Evolutionary conservation across 441 rosid species (phyloP).

Genomic region (Mallotus repandus): DNA sequence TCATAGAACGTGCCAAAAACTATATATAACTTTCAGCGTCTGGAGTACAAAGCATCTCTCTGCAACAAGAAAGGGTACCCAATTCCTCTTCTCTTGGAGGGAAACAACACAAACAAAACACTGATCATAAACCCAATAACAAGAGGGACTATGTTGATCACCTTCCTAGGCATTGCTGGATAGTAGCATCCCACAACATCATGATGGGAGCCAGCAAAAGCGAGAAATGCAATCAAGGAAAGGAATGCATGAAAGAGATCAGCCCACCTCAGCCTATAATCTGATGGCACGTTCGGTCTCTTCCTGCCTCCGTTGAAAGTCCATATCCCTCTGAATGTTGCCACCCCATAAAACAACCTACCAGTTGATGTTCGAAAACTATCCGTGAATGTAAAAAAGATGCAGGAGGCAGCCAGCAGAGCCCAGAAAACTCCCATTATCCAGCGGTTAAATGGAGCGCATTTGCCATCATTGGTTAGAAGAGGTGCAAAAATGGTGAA

Average conservation of each 20-base stretch:
- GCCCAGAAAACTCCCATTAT: constrained; percentile 36
- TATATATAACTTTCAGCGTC: constrained; percentile 15
- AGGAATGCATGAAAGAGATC: constrained; percentile 44
- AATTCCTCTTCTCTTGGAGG: constrained; percentile 47
- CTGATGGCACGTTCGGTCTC: constrained; percentile 36
- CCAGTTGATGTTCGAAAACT: constrained; percentile 45
- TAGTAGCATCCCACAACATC: constrained; percentile 44
- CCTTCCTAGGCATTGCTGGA: constrained; percentile 41
- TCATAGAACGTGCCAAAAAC: not conserved
- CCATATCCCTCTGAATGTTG: constrained; percentile 45
- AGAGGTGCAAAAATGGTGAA: constrained; percentile 54
- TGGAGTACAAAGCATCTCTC: constrained; percentile 31
- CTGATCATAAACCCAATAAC: constrained; percentile 37
- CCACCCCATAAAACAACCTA: constrained; percentile 43
- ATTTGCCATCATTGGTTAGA: constrained; percentile 45
- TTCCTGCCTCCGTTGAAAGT: constrained; percentile 42
- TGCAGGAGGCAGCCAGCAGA: constrained; percentile 37
- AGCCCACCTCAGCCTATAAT: constrained; percentile 40
- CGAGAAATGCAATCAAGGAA: constrained; percentile 38
- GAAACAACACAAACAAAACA: constrained; percentile 38
- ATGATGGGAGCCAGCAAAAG: constrained; percentile 40
- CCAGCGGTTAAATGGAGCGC: constrained; percentile 37
- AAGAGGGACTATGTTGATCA: constrained; percentile 39
- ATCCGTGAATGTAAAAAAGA: constrained; percentile 43
- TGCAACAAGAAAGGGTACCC: constrained; percentile 44